phyloP scores from a whole-genome alignment of 1,284 basidiomycete species.

The Moesziomyces sp. region DNA sequence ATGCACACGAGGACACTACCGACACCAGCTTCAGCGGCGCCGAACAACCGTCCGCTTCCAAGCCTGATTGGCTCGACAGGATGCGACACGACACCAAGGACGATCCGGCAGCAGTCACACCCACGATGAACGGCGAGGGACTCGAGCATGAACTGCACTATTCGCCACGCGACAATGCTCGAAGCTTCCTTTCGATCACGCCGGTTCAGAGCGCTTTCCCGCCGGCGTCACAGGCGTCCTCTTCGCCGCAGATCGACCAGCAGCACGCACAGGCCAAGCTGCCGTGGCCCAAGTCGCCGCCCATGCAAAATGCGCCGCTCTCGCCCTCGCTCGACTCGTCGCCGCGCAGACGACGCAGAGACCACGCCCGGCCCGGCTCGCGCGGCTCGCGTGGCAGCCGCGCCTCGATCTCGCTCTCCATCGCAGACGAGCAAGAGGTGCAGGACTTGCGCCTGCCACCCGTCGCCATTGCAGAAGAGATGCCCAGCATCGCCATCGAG shows the following conservation, averaged over 20 bases:
- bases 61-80: conserved; percentile 37
- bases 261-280: conserved; percentile 5
- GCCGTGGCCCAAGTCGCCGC: conserved; percentile 31
- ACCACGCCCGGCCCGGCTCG: conserved; percentile 17
- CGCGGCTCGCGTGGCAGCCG: conserved; percentile 25
- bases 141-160: conserved; percentile 6
- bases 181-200: conserved; percentile 37
- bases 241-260: not conserved
- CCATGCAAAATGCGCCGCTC: conserved; percentile 9
- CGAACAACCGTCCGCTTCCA: conserved; percentile 9
- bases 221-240: conserved; percentile 1
- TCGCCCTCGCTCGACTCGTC: conserved; percentile 24
- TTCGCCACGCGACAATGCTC: conserved; percentile 13
- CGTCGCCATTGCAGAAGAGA: conserved; percentile 25
- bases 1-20: conserved; percentile 8
- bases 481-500: conserved; percentile 27
- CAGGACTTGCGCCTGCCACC: conserved; percentile 19
- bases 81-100: conserved; percentile 26
- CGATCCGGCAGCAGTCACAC: not conserved
- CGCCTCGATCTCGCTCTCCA: conserved; percentile 34
- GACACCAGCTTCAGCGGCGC: conserved; percentile 25
- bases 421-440: conserved; percentile 44
- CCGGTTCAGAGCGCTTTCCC: conserved; percentile 21
- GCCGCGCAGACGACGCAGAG: conserved; percentile 17
- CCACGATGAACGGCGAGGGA: conserved; percentile 7